A percentile compares a stretch with the other conserved stretches of the same genome.
Conservation (phyloP, 2,329 filamentous ascomycete genomes). For the Ophiocordyceps camponoti-leonardi region DNA sequence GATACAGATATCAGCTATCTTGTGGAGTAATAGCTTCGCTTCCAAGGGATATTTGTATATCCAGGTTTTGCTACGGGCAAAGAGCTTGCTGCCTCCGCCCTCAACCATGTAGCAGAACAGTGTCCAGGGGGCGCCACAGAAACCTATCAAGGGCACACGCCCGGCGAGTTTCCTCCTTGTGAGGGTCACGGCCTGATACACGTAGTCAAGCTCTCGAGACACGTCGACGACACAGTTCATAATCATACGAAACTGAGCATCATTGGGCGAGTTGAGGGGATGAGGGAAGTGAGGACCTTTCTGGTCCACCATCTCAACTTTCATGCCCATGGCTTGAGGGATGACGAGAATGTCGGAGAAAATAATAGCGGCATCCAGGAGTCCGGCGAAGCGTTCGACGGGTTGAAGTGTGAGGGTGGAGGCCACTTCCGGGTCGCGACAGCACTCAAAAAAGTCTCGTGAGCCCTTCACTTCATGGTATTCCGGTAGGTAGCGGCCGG, state of each 20-base stretch:
- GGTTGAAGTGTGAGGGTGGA: constrained; percentile 90
- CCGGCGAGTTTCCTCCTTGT: constrained; percentile 78
- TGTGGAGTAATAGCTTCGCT: constrained; percentile 66
- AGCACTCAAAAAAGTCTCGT: constrained; percentile 95
- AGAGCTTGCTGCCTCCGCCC: constrained; percentile 88
- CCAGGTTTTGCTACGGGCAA: constrained; percentile 91
- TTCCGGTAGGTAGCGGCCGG: constrained; percentile 91
- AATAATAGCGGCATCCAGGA: constrained; percentile 94
- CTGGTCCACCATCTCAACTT: constrained; percentile 96
- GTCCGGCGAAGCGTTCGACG: constrained; percentile 74
- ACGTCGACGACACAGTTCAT: constrained; percentile 71
- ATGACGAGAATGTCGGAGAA: constrained; percentile 98
- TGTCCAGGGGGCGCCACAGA: constrained; percentile 95
- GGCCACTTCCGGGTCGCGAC: constrained; percentile 79
- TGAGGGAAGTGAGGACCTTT: constrained; percentile 90
- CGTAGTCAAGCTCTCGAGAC: constrained; percentile 70
- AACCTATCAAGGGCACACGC: constrained; percentile 83
- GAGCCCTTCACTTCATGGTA: constrained; percentile 89
- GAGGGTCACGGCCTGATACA: constrained; percentile 87
- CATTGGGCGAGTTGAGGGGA: constrained; percentile 61
- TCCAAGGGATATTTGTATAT: constrained; percentile 76
- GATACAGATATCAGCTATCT: constrained; percentile 87
- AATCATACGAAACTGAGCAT: constrained; percentile 67
- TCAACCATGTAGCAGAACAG: constrained; percentile 98
- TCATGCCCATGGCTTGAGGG: constrained; percentile 95